Base-by-base conservation (phyloP, 768 basidiomycete species). In the Terana coerulea region DNA sequence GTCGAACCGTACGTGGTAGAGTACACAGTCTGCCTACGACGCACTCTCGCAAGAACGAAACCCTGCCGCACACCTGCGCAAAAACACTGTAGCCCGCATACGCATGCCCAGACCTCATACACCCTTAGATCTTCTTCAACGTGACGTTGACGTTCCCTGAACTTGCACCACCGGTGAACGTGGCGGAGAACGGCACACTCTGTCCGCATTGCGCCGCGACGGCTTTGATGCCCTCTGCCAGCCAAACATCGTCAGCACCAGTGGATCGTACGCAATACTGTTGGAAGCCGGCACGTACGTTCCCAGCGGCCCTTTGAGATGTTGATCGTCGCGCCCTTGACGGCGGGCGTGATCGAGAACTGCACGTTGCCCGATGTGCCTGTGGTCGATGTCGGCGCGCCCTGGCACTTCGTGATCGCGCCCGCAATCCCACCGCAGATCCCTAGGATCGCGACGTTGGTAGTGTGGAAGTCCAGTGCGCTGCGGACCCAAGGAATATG, bases 291-390 rank as follows among this genome's bases (percentile, higher is more conserved):
- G n/a, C 5, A 40, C 51, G n/a, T 15, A 35, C 14, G 62, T 49
- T 65, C 64, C 64, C 64, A 65, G 25, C 64, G 64, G 6, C 64
- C 64, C 59, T 65, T 65, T 28, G 52, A 54, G 48, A 65, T 59
- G 57, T 63, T 63, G 53, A 65, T 59, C 17, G 49, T 53, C 47
- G 59, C 64, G 24, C 62, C 60, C 39, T 17, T 24, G 14, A 47
- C 37, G 29, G 56, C 60, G 22, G 64, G 64, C 6, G 17, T 61
- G 44, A 65, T 60, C 25, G 59, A 50, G 57, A 65, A 63, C 25
- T 50, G 46, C 12, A 57, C 60, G 43, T 57, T 53, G 29, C 64
- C 64, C 24, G 55, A 59, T 33, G 49, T 40, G 33, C 64, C 64
- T 11, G 52, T 53, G 2, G 62, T 65, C 17, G 58, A 55, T 28